These are phyloP conservation scores for Gossypium bickii DNA, from an alignment of 345 rosid genomes.

Conservation along the genomic window DNA sequence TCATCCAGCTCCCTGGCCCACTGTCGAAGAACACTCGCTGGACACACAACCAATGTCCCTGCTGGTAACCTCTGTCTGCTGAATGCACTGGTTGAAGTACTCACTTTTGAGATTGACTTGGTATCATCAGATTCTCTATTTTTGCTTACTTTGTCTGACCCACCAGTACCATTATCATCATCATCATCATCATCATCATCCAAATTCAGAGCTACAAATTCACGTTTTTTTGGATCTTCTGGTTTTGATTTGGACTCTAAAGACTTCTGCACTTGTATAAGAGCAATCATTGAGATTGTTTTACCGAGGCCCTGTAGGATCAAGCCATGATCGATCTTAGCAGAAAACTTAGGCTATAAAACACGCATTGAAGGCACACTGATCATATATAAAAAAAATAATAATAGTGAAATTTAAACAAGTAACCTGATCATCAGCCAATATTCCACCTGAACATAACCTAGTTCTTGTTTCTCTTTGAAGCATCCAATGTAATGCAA, in stretches of 20 bases:
- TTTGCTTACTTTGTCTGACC: conserved; percentile 33
- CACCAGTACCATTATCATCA: conserved; percentile 38
- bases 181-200: conserved; percentile 54
- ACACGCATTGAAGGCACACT: conserved; percentile 1
- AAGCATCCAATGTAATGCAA: conserved; percentile 97
- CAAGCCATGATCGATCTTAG: conserved; percentile 16
- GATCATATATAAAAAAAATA: background rate
- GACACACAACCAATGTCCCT: conserved; percentile 95
- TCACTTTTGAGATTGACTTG: conserved; percentile 37
- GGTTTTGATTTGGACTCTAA: conserved; percentile 52
- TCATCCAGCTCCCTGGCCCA: conserved; percentile 92
- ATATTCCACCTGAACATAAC: conserved; percentile 85
- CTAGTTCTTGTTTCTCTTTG: conserved; percentile 81
- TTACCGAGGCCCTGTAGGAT: conserved; percentile 87
- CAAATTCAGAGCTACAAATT: conserved; percentile 67
- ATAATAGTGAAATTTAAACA: background rate
- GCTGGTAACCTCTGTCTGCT: conserved; percentile 61
- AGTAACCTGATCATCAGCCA: conserved; percentile 97
- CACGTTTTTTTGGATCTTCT: conserved; percentile 36
- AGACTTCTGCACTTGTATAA: conserved; percentile 66
- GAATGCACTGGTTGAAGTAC: conserved; percentile 45
- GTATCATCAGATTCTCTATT: conserved; percentile 33
- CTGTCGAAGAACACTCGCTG: conserved; percentile 90
- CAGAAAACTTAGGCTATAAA: background rate
- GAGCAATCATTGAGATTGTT: conserved; percentile 93